phyloP scores from a whole-genome alignment of 2,329 filamentous ascomycete species.

The Alternaria alternata region DNA sequence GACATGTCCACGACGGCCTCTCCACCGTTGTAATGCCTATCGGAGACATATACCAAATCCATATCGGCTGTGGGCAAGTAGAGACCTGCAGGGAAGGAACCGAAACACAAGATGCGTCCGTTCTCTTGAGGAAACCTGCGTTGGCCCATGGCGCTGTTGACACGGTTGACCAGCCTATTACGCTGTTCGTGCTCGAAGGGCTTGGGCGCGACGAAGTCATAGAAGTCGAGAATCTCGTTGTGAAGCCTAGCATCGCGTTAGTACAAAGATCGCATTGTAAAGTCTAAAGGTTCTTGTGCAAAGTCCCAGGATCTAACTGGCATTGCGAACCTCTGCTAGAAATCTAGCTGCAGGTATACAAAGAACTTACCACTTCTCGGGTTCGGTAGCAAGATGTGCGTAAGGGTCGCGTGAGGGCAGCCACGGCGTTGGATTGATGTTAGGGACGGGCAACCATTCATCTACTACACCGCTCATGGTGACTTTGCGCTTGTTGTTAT shows the following conservation, averaged over 20 bases:
- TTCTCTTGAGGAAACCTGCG: slow-evolving; percentile 35
- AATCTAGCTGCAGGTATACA: background rate
- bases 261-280: background rate
- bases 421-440: slow-evolving; percentile 61
- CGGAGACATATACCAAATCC: slow-evolving; percentile 84
- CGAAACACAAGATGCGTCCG: slow-evolving; percentile 77
- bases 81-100: slow-evolving; percentile 87
- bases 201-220: slow-evolving; percentile 80
- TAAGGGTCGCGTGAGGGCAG: slow-evolving; percentile 55
- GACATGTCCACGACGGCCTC: slow-evolving; percentile 46
- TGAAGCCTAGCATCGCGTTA: slow-evolving; percentile 68
- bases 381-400: slow-evolving; percentile 61
- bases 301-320: background rate
- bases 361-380: slow-evolving; percentile 53
- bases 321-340: background rate
- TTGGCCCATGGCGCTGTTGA: slow-evolving; percentile 65
- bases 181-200: slow-evolving; percentile 81
- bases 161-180: slow-evolving; percentile 72
- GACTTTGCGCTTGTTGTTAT: slow-evolving; percentile 72
- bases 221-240: slow-evolving; percentile 90
- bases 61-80: slow-evolving; percentile 86
- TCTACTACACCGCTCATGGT: slow-evolving; percentile 54
- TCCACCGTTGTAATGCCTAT: slow-evolving; percentile 64
- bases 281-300: background rate
- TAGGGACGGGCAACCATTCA: slow-evolving; percentile 53